Base-by-base conservation (phyloP, 768 basidiomycete genomes). In the Mycena vitilis region DNA sequence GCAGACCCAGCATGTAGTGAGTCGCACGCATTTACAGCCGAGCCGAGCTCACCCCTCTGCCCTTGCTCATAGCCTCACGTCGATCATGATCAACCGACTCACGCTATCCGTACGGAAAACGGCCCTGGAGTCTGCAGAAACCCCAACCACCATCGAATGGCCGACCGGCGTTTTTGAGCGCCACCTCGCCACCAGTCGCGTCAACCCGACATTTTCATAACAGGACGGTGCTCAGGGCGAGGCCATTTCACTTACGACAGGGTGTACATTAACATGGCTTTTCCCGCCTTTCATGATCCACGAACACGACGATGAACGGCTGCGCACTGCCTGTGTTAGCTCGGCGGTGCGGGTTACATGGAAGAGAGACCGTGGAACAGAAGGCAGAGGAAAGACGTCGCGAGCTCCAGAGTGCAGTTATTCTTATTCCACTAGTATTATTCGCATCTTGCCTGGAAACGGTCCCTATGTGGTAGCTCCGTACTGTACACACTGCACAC, bases 51-150 rank as follows among this genome's bases (percentile, higher is more conserved):
- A 47, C 18, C 58, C 58, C 45, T 3, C n/a, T 30, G 30, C 30
- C 5, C 16, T 5, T 20, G 45, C 47, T 23, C 16, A 25, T 36
- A 78, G 75, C 44, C 55, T 78, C 16, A 78, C 76, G 36, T 77
- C 77, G 22, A 71, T 78, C 23, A 77, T 78, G 77, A 76, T 78
- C 56, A 75, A 68, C 58, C 74, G 77, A 34, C 71, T 78, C 2
- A 76, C 76, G 5, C 73, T 78, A 16, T 78, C 77, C 37, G 62
- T 78, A 16, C 72, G 77, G 25, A 63, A 66, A 36, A 42, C 37
- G 18, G 67, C 60, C 2, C 12, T n/a, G 4, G 61, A 63, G 51
- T 12, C 60, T 2, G 9, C 15, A 22, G 25, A 45, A 5, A 0
- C 51, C 5, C 4, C 12, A 11, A 66, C 61, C 22, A 6, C 16